These are phyloP conservation scores for Ensete glaucum DNA, from an alignment of 176 grass and related monocot genomes.

Conservation along the genomic window DNA sequence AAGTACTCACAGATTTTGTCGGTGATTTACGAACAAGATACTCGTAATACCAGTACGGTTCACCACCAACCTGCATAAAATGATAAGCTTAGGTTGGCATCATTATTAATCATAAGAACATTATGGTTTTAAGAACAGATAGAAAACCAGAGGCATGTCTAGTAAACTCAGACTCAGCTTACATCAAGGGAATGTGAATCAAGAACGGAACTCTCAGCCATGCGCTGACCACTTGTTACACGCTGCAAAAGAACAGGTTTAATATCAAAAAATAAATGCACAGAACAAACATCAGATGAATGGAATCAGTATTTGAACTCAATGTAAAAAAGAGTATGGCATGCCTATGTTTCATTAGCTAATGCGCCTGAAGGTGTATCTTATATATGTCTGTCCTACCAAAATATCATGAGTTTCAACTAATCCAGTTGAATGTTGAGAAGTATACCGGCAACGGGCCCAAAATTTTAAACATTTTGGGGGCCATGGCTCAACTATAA, in stretches of 20 bases:
- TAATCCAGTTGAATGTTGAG: neutral
- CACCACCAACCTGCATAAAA: slow-evolving; percentile 54
- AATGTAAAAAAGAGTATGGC: neutral
- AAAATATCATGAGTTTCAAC: neutral
- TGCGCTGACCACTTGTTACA: slow-evolving; percentile 52
- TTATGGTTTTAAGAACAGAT: slow-evolving; percentile 7
- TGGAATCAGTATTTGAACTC: neutral
- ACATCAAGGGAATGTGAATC: slow-evolving; percentile 70
- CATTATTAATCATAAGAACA: neutral
- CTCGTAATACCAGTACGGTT: slow-evolving; percentile 96
- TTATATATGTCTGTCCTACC: neutral
- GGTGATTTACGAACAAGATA: slow-evolving; percentile 92
- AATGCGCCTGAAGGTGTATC: neutral
- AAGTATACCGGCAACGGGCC: neutral
- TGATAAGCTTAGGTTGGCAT: neutral
- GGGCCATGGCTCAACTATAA: no score
- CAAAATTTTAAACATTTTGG: no score
- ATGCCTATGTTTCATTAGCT: neutral
- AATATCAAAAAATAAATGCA: neutral
- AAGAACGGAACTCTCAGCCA: slow-evolving; percentile 93
- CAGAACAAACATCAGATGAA: slow-evolving; percentile 7
- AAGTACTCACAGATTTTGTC: slow-evolving; percentile 61
- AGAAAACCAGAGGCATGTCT: neutral
- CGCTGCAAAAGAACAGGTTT: slow-evolving; percentile 41
- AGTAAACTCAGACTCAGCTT: slow-evolving; percentile 27